Evolutionary conservation across 768 basidiomycete species (phyloP).

Genomic region (Russula abietina): DNA sequence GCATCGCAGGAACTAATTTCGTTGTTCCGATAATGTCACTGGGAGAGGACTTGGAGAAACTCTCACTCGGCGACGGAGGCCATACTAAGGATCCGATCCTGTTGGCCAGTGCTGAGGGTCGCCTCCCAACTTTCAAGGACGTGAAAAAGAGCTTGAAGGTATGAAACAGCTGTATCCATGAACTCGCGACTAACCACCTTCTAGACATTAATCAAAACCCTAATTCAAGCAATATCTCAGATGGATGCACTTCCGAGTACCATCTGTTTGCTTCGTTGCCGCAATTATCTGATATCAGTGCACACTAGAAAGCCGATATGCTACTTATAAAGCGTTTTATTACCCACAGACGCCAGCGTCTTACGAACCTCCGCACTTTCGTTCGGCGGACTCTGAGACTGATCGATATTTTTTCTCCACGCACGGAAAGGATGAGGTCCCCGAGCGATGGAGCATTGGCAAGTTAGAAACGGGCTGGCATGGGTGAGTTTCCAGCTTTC

Average conservation of each 20-base stretch:
- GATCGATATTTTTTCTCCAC: constrained; percentile 82
- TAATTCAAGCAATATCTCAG: constrained; percentile 71
- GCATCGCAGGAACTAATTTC: constrained; percentile 51
- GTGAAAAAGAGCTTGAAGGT: constrained; percentile 82
- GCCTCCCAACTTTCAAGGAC: constrained; percentile 66
- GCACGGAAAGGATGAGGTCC: constrained; percentile 62
- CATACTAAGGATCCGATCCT: constrained; percentile 49
- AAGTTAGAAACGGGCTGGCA: constrained; percentile 67
- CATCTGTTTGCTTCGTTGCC: not conserved
- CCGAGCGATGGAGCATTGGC: constrained; percentile 68
- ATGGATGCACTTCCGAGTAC: constrained; percentile 79
- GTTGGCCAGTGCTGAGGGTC: constrained; percentile 53
- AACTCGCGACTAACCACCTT: constrained; percentile 1
- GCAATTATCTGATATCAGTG: not conserved
- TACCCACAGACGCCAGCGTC: constrained; percentile 71
- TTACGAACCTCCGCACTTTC: constrained; percentile 81
- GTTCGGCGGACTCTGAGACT: constrained; percentile 60
- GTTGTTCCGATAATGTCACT: constrained; percentile 70
- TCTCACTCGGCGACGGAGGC: constrained; percentile 38
- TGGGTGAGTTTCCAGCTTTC: constrained; percentile 39
- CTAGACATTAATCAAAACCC: constrained; percentile 67
- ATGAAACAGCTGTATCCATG: constrained; percentile 2
- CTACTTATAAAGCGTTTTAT: constrained; percentile 87
- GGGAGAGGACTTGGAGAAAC: constrained; percentile 50
- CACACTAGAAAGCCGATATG: constrained; percentile 64